Evolutionary conservation across 139 green algal species (phyloP), one percentile per base, ranked within the genome.

Genomic region (Micractinium conductrix): DNA sequence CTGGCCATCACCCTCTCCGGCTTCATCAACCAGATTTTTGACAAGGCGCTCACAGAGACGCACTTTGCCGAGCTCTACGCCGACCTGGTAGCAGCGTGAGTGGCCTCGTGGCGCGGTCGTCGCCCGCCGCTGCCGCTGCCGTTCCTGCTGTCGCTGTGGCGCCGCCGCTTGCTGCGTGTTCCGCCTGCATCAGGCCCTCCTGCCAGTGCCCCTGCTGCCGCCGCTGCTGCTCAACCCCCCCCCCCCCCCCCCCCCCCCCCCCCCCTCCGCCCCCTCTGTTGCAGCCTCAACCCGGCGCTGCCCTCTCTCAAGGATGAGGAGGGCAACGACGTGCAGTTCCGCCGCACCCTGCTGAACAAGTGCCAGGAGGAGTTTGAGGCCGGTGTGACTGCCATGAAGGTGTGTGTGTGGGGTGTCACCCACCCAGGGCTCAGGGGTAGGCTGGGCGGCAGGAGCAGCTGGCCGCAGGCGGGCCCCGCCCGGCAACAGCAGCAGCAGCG

Each of bases 311-410:
- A 38, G 62, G 83, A 89, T 48, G 88, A 90, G 55, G 86, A 92
- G 19, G 75, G 71, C 67, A 87, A 85, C 37, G 80, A 93, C 84
- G 84, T 95, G 30, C 92, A 95, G 48, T 98, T 98, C 90, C 88
- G 95, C 48, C 90, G 95, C 53, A 88, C 98, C 72, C 91, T 99
- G 88, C 91, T 99, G 2, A 98, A 98, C 92, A 99, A 98, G 92
- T 99, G 97, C 90, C 97, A 99, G 76, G 93, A 96, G 80, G 96
- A 98, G 92, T 99, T 98, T 87, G 94, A 98, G 87, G 92, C 91
- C 74, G 95, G 95, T 42, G 88, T 83, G 63, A 86, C 81, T 26
- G 92, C 91, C 53, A 93, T 92, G 87, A 84, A 90, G n/a, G n/a
- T n/a, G n/a, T n/a, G n/a, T n/a, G n/a, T n/a, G n/a, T n/a, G n/a